Evolutionary conservation across 805 yeast genomes (phyloP), one percentile per base, ranked within the genome.

Genomic region (Candida lessepsii): DNA sequence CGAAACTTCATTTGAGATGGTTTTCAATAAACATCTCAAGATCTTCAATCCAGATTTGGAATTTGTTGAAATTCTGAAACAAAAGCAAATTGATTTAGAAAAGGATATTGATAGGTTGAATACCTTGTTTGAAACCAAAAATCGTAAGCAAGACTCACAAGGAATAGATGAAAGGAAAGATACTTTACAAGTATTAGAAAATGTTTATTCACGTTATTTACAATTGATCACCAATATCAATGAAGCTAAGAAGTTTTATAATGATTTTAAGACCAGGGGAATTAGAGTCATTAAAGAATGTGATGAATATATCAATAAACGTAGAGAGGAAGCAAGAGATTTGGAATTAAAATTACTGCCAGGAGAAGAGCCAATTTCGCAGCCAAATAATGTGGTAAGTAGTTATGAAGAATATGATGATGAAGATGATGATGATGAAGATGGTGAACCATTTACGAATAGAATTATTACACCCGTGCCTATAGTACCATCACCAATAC

Each of bases 231-330:
- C 70, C 4, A 83, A 86, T 53, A 56, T 87, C 19, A 72, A 72
- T 21, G 85, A 83, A 50, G 96, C 96, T 0, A 51, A 76, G 0
- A 71, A 72, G 39, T 89, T 89, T 54, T 90, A 90, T 62, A 70
- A 70, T 27, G 83, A 81, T 39, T 75, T 86, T 45, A 61, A 72
- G 21, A 58, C 57, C 7, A 74, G 75, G 38, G 70, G 77, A 5
- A 61, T 65, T 20, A 58, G 50, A 2, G 71, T 80, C 15, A 52
- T 73, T 29, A 59, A 60, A 10, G 78, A 74, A 29, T 71, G 82
- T 46, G 78, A 75, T 45, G 61, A 64, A 11, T 83, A 65, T 54
- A 73, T 78, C n/a, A 61, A 70, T 21, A 53, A 61, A 10, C 60
- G 87, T 34, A 63, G 83, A 35, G 51, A 69, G 6, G 79, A 78